A percentile compares a stretch with the other conserved stretches of the same genome.
These are phyloP conservation scores for Cercospora sp. DNA, from an alignment of 2,329 filamentous ascomycete genomes.

Conservation along the genomic window DNA sequence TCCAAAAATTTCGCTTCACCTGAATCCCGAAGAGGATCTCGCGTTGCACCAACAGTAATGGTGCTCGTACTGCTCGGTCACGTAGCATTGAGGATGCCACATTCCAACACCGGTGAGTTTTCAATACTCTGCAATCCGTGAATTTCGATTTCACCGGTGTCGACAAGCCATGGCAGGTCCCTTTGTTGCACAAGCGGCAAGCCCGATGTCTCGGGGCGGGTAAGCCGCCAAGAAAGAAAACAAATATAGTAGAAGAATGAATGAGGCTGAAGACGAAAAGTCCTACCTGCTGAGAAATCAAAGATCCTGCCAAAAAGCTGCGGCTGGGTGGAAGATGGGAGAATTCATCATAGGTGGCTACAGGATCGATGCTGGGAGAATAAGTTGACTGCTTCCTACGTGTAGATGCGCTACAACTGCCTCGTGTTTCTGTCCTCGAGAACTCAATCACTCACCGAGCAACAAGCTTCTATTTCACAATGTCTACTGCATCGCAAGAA, in stretches of 20 bases:
- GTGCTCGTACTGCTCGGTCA: no score
- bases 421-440: not conserved
- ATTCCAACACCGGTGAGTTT: not conserved
- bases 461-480: not conserved
- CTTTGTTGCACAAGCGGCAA: not conserved
- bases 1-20: no score
- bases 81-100: no score
- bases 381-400: not conserved
- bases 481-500: not conserved
- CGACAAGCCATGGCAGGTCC: not conserved
- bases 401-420: not conserved
- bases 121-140: not conserved
- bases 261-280: not conserved
- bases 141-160: not conserved
- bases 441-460: not conserved
- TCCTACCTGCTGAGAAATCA: not conserved
- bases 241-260: not conserved
- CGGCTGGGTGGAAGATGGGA: not conserved
- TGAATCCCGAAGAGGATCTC: no score
- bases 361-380: not conserved
- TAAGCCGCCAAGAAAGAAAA: not conserved
- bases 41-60: no score
- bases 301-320: not conserved
- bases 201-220: not conserved
- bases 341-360: not conserved